Evolutionary conservation across 2,329 filamentous ascomycete species (phyloP).

Genomic region (Botrytis fragariae): DNA sequence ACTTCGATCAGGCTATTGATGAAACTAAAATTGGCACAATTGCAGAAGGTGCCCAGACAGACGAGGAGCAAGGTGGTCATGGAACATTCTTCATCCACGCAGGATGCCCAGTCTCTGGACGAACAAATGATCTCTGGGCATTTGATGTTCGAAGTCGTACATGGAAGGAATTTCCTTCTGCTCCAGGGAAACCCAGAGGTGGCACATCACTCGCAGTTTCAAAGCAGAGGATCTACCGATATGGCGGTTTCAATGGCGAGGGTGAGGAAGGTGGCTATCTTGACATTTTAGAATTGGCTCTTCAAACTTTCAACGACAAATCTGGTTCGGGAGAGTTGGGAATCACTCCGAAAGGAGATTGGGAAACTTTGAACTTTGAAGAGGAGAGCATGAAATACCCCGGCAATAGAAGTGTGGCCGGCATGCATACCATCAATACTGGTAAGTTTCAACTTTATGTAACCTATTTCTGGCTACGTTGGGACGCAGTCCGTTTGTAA

Average conservation of each 20-base stretch:
- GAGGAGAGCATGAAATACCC: conserved; percentile 50
- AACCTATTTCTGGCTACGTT: background rate
- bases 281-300: conserved; percentile 60
- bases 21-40: conserved; percentile 56
- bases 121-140: conserved; percentile 70
- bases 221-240: conserved; percentile 67
- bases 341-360: conserved; percentile 50
- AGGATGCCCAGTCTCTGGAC: conserved; percentile 62
- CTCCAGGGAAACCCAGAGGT: conserved; percentile 64
- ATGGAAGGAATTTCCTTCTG: conserved; percentile 68
- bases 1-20: conserved; percentile 42
- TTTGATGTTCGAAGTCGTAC: conserved; percentile 63
- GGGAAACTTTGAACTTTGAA: conserved; percentile 51
- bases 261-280: conserved; percentile 68
- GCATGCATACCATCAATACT: conserved; percentile 55
- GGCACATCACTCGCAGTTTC: conserved; percentile 66
- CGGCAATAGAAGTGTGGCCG: conserved; percentile 51
- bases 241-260: conserved; percentile 75
- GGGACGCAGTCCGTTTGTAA: background rate
- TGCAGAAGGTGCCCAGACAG: conserved; percentile 53
- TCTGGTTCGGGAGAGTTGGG: conserved; percentile 49
- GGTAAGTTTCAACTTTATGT: conserved; percentile 36
- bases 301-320: conserved; percentile 55
- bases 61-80: conserved; percentile 61
- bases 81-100: conserved; percentile 75